These are phyloP conservation scores for Groenewaldozyma sp. DNA, from an alignment of 1,139 yeast genomes.

Conservation along the genomic window DNA sequence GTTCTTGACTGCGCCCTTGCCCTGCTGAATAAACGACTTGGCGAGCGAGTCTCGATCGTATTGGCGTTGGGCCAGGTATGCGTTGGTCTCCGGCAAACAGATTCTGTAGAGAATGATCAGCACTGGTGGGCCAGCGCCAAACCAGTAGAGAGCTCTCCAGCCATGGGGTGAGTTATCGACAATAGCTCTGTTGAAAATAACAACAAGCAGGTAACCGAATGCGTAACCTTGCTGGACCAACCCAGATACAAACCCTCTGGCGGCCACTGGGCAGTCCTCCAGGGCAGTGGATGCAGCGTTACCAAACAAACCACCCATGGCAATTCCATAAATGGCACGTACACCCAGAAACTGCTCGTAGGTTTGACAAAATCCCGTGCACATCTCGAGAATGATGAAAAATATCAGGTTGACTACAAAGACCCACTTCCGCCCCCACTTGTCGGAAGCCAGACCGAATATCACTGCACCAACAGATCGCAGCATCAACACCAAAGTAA, in stretches of 20 bases:
- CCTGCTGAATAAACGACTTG: constrained; percentile 19
- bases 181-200: constrained; percentile 53
- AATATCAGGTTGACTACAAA: constrained; percentile 44
- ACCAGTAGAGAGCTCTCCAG: constrained; percentile 79
- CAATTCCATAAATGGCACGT: constrained; percentile 58
- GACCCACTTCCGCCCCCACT: constrained; percentile 68
- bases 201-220: constrained; percentile 56
- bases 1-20: constrained; percentile 23
- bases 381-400: constrained; percentile 54
- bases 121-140: constrained; percentile 62
- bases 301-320: constrained; percentile 68
- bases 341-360: constrained; percentile 59
- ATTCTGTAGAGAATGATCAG: constrained; percentile 48
- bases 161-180: constrained; percentile 42
- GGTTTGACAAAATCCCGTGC: constrained; percentile 61
- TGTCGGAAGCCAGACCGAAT: constrained; percentile 59
- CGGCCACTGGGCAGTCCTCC: constrained; percentile 56
- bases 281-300: constrained; percentile 58
- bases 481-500: constrained; percentile 68
- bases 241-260: constrained; percentile 55
- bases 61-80: constrained; percentile 33
- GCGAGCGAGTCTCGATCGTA: constrained; percentile 17
- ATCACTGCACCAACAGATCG: constrained; percentile 70
- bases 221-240: constrained; percentile 67
- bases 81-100: constrained; percentile 50